Percentiles rank a stretch among this genome's conserved stretches.
These are phyloP conservation scores for Xylaria hypoxylon DNA, from an alignment of 2,329 filamentous ascomycete species.

Conservation along the genomic window DNA sequence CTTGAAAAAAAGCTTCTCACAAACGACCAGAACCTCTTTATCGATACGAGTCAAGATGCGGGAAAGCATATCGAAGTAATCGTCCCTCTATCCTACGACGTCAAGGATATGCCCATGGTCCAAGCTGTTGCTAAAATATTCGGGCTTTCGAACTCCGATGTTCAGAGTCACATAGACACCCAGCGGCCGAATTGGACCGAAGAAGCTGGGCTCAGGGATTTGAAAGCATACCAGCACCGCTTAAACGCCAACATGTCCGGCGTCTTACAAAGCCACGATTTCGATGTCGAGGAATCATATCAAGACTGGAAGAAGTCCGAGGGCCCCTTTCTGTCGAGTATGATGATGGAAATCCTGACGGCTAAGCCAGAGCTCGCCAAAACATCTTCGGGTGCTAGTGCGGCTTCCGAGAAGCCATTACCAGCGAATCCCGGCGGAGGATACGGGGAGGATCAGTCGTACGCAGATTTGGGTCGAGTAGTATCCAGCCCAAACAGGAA, in stretches of 20 bases:
- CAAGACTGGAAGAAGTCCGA: conserved; percentile 93
- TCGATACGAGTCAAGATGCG: conserved; percentile 68
- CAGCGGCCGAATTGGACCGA: conserved; percentile 89
- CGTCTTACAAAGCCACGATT: conserved; percentile 85
- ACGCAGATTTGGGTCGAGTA: conserved; percentile 64
- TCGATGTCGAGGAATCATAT: conserved; percentile 89
- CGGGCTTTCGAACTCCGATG: conserved; percentile 79
- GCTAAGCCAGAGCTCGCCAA: conserved; percentile 88
- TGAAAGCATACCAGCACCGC: conserved; percentile 93
- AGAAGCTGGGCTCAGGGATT: conserved; percentile 86
- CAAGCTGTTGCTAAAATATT: conserved; percentile 89
- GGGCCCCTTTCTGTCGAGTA: conserved; percentile 84
- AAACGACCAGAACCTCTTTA: conserved; percentile 89
- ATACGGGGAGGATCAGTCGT: conserved; percentile 63
- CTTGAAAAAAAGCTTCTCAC: conserved; percentile 94
- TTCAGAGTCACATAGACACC: conserved; percentile 87
- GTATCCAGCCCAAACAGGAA: conserved; percentile 60
- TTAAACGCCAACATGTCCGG: conserved; percentile 82
- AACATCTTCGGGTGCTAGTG: conserved; percentile 68
- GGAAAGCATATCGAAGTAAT: conserved; percentile 81
- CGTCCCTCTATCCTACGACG: conserved; percentile 86
- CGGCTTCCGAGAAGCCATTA: conserved; percentile 64
- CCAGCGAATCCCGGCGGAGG: conserved; percentile 65
- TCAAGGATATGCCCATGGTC: conserved; percentile 97
- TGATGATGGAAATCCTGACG: conserved; percentile 92